Base-by-base conservation (phyloP, 2,329 filamentous ascomycete species). In the Fusarium redolens region DNA sequence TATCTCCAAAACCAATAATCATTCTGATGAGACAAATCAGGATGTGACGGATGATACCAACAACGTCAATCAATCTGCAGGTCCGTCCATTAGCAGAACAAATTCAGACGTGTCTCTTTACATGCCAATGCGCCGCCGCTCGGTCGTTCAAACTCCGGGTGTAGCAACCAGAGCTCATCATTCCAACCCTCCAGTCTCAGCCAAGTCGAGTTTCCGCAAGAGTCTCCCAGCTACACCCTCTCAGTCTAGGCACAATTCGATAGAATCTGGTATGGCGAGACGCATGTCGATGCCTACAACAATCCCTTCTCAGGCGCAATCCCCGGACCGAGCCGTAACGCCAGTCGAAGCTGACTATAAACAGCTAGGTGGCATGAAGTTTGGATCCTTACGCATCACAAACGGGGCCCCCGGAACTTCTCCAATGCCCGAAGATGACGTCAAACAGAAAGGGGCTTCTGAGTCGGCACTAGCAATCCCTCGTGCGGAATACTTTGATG, bases 311-410 rank as follows among this genome's bases (percentile, higher is more conserved):
- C 68, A 38, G 51, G 64, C 58, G 50, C 61, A 77, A 20, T 60
- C 65, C 31, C 56, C 65, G 37, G 77, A 79, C 28, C 75, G 81
- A 40, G 78, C 78, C 12, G 73, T 77, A 18, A 83, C 82, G 13
- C 82, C 90, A 0, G 86, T 82, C 44, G 89, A 91, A 30, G 79
- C 83, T 33, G 85, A 88, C n/a, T 91, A 91, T 74, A 84, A 84
- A 66, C 88, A 91, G 50, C 86, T 89, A 37, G 90, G 90, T 6
- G 88, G 85, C 15, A 91, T 90, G 77, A 90, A 90, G 76, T 86
- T 90, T 59, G 90, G 90, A 4, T 89, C 89, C 4, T 76, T 92
- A 55, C 86, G 88, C 40, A 91, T 92, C 62, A 90, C 84, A 28
- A 92, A 92, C 78, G 90, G 89, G 18, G 82, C 83, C 6, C 90